Evolutionary conservation across 2,329 filamentous ascomycete species (phyloP), one percentile per base, ranked within the genome.

Genomic region (Diaporthe capsici): DNA sequence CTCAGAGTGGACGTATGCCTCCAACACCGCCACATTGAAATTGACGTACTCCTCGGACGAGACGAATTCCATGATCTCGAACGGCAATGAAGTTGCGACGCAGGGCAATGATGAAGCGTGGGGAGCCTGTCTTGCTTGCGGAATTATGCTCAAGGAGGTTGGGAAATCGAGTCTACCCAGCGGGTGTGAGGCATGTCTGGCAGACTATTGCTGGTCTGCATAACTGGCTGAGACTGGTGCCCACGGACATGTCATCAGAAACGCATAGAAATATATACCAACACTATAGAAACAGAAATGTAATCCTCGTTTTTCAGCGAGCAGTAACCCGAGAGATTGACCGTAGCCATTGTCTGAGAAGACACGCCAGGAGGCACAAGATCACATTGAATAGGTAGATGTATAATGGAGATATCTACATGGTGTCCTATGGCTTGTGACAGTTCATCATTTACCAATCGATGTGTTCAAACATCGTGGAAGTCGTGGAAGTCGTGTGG

Each of bases 71-170:
- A 84, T 87, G 79, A 82, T 87, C 60, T 79, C 77, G 4, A 87
- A 87, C 77, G 86, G 86, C 0, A 81, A 80, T 34, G 76, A 79
- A 53, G 81, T 87, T 75, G 85, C 81, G 4, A 82, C 78, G 12
- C 85, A 87, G 75, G 83, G 83, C 76, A 82, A 80, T 2, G 80
- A 80, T 31, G 74, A 72, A 1, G 79, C 78, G 1, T 87, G 85
- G 85, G 79, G 79, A 1, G 80, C 81, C 31, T 87, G 86, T 76
- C 78, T 87, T 71, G 85, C 82, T 37, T 87, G 86, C 81, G 86
- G 83, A 17, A 80, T 87, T 9, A 80, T 83, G 72, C 53, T 80
- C 78, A 75, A 80, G 78, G 78, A 82, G 81, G 73, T 81, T 73
- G 44, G 76, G 20, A 71, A 73, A 9, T 25, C 76, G 80, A 78